phyloP scores from a whole-genome alignment of 192 early-diverging fungal species.

The Dimargaris cristalligena region DNA sequence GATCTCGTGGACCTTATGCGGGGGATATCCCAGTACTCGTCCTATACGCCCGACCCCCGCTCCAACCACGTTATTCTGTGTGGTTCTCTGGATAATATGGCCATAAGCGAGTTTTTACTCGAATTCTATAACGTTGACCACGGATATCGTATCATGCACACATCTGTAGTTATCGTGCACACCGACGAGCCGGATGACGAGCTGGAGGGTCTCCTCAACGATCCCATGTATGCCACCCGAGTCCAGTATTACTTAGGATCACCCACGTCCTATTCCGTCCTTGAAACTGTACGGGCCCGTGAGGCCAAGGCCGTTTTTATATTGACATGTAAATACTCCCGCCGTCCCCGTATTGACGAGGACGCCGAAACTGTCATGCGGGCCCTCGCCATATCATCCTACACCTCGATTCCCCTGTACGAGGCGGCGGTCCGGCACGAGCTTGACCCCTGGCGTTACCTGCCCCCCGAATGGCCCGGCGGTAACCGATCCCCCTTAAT shows the following conservation, averaged over 20 bases:
- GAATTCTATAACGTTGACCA: constrained; percentile 32
- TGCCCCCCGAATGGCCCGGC: no score
- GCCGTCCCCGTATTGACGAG: constrained; percentile 18
- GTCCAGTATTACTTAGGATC: constrained; percentile 21
- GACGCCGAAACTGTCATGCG: constrained; percentile 25
- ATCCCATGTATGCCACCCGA: constrained; percentile 23
- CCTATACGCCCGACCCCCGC: constrained; percentile 16
- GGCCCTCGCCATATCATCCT: constrained; percentile 15
- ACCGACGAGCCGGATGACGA: constrained; percentile 21
- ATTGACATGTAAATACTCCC: constrained; percentile 20
- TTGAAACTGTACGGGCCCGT: constrained; percentile 20
- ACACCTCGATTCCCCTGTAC: not conserved
- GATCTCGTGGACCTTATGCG: constrained; percentile 21
- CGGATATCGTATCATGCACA: constrained; percentile 22
- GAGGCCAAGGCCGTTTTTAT: constrained; percentile 29
- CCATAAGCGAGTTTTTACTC: constrained; percentile 23
- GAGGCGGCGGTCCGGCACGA: not conserved
- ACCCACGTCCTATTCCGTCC: constrained; percentile 21
- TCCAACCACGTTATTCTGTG: constrained; percentile 23
- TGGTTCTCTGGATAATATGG: constrained; percentile 22
- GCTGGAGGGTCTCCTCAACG: constrained; percentile 21
- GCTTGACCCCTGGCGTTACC: no score
- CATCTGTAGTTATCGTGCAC: constrained; percentile 23
- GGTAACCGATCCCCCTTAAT: no score
- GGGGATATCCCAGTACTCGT: constrained; percentile 20